Evolutionary conservation across 2,329 filamentous ascomycete species (phyloP), one percentile per base, ranked within the genome.

Genomic region (Grosmannia clavigera): DNA sequence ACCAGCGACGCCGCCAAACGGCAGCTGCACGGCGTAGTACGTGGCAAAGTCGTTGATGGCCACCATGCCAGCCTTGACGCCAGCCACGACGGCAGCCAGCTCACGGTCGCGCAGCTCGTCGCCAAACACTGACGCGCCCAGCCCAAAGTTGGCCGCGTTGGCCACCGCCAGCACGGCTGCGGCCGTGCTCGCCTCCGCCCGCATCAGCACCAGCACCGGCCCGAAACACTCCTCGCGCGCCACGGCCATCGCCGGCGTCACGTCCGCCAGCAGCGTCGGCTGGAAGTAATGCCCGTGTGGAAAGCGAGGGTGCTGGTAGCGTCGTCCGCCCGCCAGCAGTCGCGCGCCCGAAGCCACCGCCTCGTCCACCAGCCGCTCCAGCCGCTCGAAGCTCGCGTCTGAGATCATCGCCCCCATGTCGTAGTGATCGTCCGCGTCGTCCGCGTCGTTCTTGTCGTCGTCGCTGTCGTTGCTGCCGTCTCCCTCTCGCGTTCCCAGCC

Each of bases 341-440:
- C 83, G 81, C 0, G 94, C 94, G 62, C 94, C 94, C 63, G 86
- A 76, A 3, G 76, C 72, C 48, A 96, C 87, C 25, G 94, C 94
- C 57, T 91, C 86, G 29, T 76, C 73, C 65, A 99, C 85, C 52
- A 96, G 80, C 4, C 71, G 70, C 71, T 99, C 92, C 10, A 97
- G 82, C 31, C 83, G 82, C 51, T 79, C 73, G 70, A 97, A 97
- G 40, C 81, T 83, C 55, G 82, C 80, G 56, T 87, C 81, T 0
- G 92, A 96, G 67, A 97, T 88, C 81, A 92, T 88, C 64, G 92
- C 92, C 65, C 94, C 94, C 58, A 97, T 81, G 70, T 99, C 94
- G 54, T 88, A 81, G 14, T 25, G 35, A 22, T 48, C 43, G 29
- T 51, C 31, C 5, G 57, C 35, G 2, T 38, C 50, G 16, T 52